Evolutionary conservation across 202 grass and related monocot genomes (phyloP), one percentile per base, ranked within the genome.

Genomic region (Elaeis oleifera): DNA sequence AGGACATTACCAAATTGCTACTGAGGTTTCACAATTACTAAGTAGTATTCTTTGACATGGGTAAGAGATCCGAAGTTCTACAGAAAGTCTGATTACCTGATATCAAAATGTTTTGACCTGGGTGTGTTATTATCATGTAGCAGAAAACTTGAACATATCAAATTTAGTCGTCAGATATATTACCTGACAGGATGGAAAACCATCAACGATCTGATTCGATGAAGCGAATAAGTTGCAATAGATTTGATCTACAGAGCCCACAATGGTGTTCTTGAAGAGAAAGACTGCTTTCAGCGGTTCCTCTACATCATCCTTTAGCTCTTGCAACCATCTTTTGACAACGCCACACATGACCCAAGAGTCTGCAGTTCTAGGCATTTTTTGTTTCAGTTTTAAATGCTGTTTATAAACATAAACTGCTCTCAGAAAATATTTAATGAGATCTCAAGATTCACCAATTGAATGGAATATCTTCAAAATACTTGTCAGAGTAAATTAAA

Each of bases 241-340:
- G 49, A 97, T 89, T 77, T 79, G 80, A 71, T 86, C 78, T 23
- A 74, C 54, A 75, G 79, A 84, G 29, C 71, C 79, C 50, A 84
- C 14, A 73, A 86, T 84, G 58, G 79, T 59, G 76, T 73, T 57
- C 80, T 77, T 84, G 69, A 97, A 97, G 51, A 88, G 44, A 79
- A 97, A 77, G 66, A 81, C 70, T 69, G 81, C 85, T 71, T 89
- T 76, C 49, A 80, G 66, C 16, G 60, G 73, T 20, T 91, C 84
- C 61, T 91, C 84, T 69, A 68, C 68, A 51, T 89, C 84, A 75
- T 86, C 56, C 72, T 89, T 86, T 31, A 97, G 66, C 74, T 97
- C 88, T 82, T 92, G 71, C 68, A 86, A 84, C 88, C 92, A 97
- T 67, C 75, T 86, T 78, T 89, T 97, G 70, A 92, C 83, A 57